A percentile compares a stretch with the other conserved stretches of the same genome.
These are phyloP conservation scores for Durusdinium trenchii DNA, from an alignment of 73 alveolate species.

Conservation along the genomic window DNA sequence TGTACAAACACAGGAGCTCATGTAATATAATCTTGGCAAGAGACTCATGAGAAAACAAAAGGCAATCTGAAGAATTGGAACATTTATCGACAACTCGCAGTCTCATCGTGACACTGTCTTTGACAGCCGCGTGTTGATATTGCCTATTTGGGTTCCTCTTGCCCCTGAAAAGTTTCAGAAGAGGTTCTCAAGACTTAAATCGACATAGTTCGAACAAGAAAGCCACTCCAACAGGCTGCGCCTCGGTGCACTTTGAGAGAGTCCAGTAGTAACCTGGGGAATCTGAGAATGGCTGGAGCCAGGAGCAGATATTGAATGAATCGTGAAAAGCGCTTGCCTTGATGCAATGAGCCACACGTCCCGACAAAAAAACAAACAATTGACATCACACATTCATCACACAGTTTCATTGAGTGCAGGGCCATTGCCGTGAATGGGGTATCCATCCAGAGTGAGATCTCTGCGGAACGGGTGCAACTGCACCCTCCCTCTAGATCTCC, in stretches of 20 bases:
- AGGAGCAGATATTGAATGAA: background rate
- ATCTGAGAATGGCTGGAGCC: background rate
- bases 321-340: background rate
- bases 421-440: slow-evolving; percentile 82
- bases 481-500: slow-evolving; percentile 22
- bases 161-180: no score
- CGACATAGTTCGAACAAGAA: no score
- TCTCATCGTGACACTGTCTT: no score
- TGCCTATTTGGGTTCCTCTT: no score
- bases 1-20: no score
- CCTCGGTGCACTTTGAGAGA: slow-evolving; percentile 79
- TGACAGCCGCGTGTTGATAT: no score
- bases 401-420: background rate
- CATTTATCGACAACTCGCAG: no score
- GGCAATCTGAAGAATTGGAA: no score
- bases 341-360: background rate
- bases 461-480: slow-evolving; percentile 73
- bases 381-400: no score
- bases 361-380: no score
- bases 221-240: no score
- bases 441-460: slow-evolving; percentile 81
- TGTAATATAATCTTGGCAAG: background rate
- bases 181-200: no score
- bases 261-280: slow-evolving; percentile 82
- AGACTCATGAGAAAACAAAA: background rate